Evolutionary conservation across 352 stramenopile species (phyloP).

Genomic region (Phytophthora constricta): DNA sequence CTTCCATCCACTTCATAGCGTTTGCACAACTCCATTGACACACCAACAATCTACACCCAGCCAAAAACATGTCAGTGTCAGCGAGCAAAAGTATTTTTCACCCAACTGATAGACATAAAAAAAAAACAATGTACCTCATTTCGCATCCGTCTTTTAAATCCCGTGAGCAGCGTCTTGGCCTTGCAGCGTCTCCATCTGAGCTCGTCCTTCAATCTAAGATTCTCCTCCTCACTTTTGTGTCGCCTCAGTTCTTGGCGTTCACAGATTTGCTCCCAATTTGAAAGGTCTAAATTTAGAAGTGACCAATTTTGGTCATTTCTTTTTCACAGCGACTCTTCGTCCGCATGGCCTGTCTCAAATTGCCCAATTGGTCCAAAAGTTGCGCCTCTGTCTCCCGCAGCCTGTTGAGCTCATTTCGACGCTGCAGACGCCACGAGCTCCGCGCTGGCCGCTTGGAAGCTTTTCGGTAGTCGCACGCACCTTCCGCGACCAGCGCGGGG

Average conservation of each 20-base stretch:
- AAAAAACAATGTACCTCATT: constrained; percentile 19
- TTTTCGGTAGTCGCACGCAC: background rate
- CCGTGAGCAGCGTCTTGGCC: constrained; percentile 21
- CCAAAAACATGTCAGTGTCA: constrained; percentile 5
- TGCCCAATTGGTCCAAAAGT: constrained; percentile 10
- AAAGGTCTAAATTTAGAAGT: constrained; percentile 1
- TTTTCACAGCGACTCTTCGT: background rate
- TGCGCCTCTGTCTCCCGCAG: constrained; percentile 18
- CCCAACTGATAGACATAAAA: background rate
- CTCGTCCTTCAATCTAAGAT: constrained; percentile 20
- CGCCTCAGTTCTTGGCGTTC: constrained; percentile 7
- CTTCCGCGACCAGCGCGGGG: constrained; percentile 1
- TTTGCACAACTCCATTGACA: constrained; percentile 26
- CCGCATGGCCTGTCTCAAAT: constrained; percentile 18
- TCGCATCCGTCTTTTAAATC: constrained; percentile 27
- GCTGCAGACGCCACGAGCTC: constrained; percentile 12
- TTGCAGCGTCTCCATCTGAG: constrained; percentile 12
- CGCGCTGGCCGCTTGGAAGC: background rate
- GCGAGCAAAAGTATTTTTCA: background rate
- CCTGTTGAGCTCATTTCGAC: constrained; percentile 14
- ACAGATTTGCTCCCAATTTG: constrained; percentile 24
- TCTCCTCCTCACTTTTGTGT: constrained; percentile 16
- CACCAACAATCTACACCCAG: constrained; percentile 16
- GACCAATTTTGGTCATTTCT: background rate
- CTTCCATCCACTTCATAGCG: constrained; percentile 14